A percentile compares a stretch with the other conserved stretches of the same genome.
Conservation (phyloP, 2,329 filamentous ascomycete genomes). For the Colletotrichum sansevieriae region DNA sequence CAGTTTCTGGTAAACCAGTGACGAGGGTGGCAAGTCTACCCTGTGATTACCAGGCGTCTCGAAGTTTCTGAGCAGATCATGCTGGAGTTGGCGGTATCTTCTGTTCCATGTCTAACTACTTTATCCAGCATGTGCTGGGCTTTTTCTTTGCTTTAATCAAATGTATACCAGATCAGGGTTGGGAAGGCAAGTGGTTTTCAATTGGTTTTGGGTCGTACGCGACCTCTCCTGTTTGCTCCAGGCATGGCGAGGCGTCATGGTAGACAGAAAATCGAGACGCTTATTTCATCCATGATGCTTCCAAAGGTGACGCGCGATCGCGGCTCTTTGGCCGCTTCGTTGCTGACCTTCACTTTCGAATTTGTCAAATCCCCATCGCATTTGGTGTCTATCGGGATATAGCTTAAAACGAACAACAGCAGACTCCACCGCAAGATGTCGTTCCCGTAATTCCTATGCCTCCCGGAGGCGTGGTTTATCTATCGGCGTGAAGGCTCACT, state of each 20-base stretch:
- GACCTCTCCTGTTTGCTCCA: constrained; percentile 24
- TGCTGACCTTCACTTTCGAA: too few relatives aligned
- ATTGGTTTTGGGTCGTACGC: constrained; percentile 12
- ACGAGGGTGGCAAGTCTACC: background rate
- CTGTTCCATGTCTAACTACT: constrained; percentile 29
- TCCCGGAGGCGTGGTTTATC: too few relatives aligned
- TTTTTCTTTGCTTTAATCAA: constrained; percentile 21
- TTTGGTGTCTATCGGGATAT: too few relatives aligned
- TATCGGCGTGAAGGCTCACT: too few relatives aligned
- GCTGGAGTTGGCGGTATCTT: constrained; percentile 22
- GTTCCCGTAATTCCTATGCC: too few relatives aligned
- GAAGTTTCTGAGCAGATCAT: background rate
- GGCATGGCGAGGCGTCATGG: constrained; percentile 38
- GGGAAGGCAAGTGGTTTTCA: constrained; percentile 1
- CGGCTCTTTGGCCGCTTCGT: too few relatives aligned
- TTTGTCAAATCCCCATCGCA: too few relatives aligned
- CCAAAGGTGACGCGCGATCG: too few relatives aligned
- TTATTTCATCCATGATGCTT: background rate
- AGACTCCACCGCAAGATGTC: too few relatives aligned
- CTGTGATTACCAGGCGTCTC: too few relatives aligned
- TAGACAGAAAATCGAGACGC: constrained; percentile 28
- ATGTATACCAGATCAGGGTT: constrained; percentile 38
- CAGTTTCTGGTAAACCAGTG: constrained; percentile 83
- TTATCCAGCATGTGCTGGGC: constrained; percentile 14
- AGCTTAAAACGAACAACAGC: too few relatives aligned